Conservation (phyloP, 208 protist species). For the Tritrichomonas foetus region DNA sequence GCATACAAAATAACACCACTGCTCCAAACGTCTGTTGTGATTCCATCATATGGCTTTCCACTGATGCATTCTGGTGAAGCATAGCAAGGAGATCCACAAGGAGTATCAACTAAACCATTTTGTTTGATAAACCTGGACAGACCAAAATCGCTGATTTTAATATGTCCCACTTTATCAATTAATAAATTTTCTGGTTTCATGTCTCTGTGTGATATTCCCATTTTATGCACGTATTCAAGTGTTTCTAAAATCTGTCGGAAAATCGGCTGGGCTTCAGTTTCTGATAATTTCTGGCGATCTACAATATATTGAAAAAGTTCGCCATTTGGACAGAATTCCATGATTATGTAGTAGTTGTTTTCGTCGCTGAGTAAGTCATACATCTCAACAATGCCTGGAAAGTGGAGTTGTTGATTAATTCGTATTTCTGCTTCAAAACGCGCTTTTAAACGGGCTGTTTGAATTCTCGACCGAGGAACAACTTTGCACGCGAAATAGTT, state of each 20-base stretch:
- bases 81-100: conserved; percentile 22
- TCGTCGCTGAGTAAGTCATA: neutral
- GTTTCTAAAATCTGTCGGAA: neutral
- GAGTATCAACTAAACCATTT: neutral
- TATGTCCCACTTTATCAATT: neutral
- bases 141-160: conserved; percentile 25
- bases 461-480: neutral
- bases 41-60: neutral
- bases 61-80: neutral
- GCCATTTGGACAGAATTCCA: conserved; percentile 22
- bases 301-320: conserved; percentile 24
- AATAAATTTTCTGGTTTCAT: conserved; percentile 37
- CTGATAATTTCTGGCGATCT: neutral
- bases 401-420: neutral
- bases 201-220: neutral
- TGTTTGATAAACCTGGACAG: neutral
- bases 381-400: neutral
- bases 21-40: conserved; percentile 21
- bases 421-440: neutral
- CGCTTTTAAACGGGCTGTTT: neutral
- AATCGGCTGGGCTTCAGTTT: neutral
- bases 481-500: neutral
- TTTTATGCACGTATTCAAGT: neutral
- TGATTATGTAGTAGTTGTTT: neutral
- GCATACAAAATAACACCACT: neutral